Base-by-base conservation (phyloP, 805 yeast species). In the Spathaspora girioi region DNA sequence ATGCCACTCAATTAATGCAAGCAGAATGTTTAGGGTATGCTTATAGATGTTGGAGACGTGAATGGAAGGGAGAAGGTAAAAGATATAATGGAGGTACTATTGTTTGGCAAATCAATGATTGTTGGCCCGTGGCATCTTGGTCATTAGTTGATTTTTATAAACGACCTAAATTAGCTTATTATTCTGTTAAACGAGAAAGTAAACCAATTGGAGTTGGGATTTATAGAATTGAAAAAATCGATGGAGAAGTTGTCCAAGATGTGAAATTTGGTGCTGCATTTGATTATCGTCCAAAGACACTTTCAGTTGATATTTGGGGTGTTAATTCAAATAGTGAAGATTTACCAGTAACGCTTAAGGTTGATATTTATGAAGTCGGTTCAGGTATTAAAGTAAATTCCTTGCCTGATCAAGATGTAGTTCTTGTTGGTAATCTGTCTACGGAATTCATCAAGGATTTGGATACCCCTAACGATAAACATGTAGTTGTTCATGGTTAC, bases 111-210 rank as follows among this genome's bases (percentile, higher is more conserved):
- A 59, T 76, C 23, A 77, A 79, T 54, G 83, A 79, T 58, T 77
- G 80, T 51, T 78, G 81, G 78, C 83, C 83, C 1, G 77, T 69
- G 2, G 70, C 81, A 1, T 67, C 76, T n/a, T 79, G 83, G 83
- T 64, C 82, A 0, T 61, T 78, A 27, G 65, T 71, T 17, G 83
- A 79, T 55, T 71, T 58, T 51, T 73, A 63, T 49, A 59, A 58
- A 40, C 59, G 73, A 26, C 80, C 79, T 6, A 79, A 79, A 57
- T 56, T 79, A 50, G 77, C 75, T 0, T 79, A 71, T 57, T 79
- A 73, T 56, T 73, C 80, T 1, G 65, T 78, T 31, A 76, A 75
- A 56, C 67, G 83, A 55, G 79, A 75, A 52, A 61, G 68, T 49
- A 45, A 58, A n/a, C 59, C 69, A 10, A 52, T 69, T 5, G 61